Evolutionary conservation across 768 basidiomycete species (phyloP), one percentile per base, ranked within the genome.

Genomic region (Lentinula edodes): DNA sequence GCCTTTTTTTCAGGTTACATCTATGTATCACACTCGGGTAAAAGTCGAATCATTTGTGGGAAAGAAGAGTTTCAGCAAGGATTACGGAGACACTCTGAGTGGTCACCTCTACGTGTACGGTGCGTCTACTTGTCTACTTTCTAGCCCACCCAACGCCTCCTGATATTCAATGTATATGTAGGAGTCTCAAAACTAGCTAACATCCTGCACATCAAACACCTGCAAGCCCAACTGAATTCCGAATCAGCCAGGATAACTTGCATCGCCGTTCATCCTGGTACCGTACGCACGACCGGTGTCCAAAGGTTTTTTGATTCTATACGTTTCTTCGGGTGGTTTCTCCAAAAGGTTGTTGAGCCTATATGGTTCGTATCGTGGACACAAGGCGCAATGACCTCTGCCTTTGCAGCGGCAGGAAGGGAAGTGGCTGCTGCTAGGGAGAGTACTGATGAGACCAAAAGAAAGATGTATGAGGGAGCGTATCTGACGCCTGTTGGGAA

Each of bases 181-280:
- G 66, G 57, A 39, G 35, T 58, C 52, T 60, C 65, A 16, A 68
- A 66, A 52, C 65, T 67, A 28, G 65, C 64, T 20, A 66, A 62
- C 48, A 48, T 68, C 34, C 58, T 65, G 6, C 78, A 74, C 52
- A 73, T 73, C 1, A 75, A 73, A 41, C 77, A 80, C 63, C 66
- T 83, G 34, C 80, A 83, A 52, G 69, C 69, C 12, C 75, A 65
- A 38, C 69, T 82, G 38, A 68, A 71, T 18, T 65, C 65, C 0
- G 61, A 69, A 48, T 69, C 65, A 6, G 62, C 70, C 0, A 52
- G 62, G 0, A 71, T 76, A 36, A 73, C 67, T 0, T 72, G 68
- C 54, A 51, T 74, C 7, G 54, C 73, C 5, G 0, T 68, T 20
- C 60, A 76, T 60, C 75, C 75, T 1, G 75, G 75, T 6, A n/a